phyloP scores from a whole-genome alignment of 768 basidiomycete species.

The Russula foetens region DNA sequence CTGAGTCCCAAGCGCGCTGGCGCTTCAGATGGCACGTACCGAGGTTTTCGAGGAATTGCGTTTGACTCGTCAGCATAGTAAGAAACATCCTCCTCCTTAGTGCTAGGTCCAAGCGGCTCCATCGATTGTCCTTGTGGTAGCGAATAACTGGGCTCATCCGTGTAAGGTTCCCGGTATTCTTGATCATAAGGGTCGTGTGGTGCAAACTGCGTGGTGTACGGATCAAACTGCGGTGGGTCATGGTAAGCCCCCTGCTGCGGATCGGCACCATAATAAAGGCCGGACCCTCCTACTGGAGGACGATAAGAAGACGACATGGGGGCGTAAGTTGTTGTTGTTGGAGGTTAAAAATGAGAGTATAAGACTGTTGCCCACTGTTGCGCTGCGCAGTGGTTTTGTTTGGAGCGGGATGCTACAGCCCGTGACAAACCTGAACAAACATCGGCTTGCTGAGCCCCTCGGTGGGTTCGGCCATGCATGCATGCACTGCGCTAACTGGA shows the following conservation, averaged over 20 bases:
- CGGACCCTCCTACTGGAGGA: not conserved
- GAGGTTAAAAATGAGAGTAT: not conserved
- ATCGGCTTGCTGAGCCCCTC: not conserved
- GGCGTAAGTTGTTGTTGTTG: not conserved
- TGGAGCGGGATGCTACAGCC: conserved; percentile 6
- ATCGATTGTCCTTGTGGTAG: not conserved
- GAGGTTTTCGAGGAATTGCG: not conserved
- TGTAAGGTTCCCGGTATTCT: conserved; percentile 27
- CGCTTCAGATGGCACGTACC: too few species aligned
- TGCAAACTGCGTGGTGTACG: conserved; percentile 31
- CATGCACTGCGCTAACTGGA: too few species aligned
- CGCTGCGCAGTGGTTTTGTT: conserved; percentile 1
- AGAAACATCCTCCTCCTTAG: conserved; percentile 5
- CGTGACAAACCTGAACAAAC: conserved; percentile 5
- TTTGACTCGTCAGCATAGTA: not conserved
- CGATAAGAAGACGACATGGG: conserved; percentile 3
- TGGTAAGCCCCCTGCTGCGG: not conserved
- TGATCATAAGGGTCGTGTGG: conserved; percentile 50
- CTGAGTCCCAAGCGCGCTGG: too few species aligned
- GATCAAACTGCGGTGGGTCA: conserved; percentile 37
- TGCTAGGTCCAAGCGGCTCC: not conserved
- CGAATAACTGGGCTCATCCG: conserved; percentile 22
- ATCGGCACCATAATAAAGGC: not conserved
- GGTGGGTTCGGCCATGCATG: too few species aligned
- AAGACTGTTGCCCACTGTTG: not conserved